Evolutionary conservation across 2,329 filamentous ascomycete genomes (phyloP).

Genomic region (Talaromyces funiculosus): DNA sequence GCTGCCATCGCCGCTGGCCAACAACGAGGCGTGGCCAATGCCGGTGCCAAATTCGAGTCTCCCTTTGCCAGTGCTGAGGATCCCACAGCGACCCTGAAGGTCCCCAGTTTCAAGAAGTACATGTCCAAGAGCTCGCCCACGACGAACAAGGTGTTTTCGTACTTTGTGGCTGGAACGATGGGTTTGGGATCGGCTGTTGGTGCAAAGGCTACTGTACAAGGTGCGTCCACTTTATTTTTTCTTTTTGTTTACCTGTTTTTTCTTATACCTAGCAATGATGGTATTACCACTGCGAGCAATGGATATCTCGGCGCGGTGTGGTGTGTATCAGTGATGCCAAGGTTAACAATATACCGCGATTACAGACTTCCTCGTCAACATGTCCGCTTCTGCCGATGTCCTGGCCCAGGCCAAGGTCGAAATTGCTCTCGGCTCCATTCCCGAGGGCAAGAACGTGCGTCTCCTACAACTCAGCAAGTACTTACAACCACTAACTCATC

Average conservation of each 20-base stretch:
- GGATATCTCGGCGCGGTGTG: neutral
- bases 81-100: conserved; percentile 53
- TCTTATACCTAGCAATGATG: conserved; percentile 10
- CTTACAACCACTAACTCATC: neutral
- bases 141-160: conserved; percentile 82
- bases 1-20: conserved; percentile 38
- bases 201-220: conserved; percentile 96
- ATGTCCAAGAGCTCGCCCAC: conserved; percentile 61
- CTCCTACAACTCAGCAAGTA: neutral
- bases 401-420: conserved; percentile 99
- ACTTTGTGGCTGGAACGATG: conserved; percentile 98
- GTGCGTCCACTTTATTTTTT: conserved; percentile 65
- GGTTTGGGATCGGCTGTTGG: conserved; percentile 86
- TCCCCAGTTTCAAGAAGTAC: conserved; percentile 90
- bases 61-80: conserved; percentile 52
- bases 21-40: conserved; percentile 35
- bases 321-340: neutral
- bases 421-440: conserved; percentile 85
- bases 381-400: conserved; percentile 98
- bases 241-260: conserved; percentile 3
- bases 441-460: conserved; percentile 98
- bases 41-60: conserved; percentile 38
- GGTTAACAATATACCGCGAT: neutral
- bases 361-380: conserved; percentile 98
- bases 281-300: neutral